Conservation (phyloP, 2,329 filamentous ascomycete species). For the Zelopaecilomyces penicillatus region DNA sequence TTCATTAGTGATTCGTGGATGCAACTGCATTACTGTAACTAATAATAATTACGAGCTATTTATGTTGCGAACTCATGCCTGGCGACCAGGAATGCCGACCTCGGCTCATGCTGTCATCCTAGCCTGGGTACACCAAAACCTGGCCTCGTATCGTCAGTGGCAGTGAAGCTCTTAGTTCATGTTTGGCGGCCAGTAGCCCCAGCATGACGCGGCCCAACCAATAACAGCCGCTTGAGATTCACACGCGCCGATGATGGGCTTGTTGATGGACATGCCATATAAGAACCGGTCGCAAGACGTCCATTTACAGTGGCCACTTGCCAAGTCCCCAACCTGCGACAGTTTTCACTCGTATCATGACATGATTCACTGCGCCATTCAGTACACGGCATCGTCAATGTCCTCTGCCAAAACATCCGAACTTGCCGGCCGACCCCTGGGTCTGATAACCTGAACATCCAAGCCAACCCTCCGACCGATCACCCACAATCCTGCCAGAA, state of each 20-base stretch:
- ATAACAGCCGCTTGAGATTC: slow-evolving; percentile 2
- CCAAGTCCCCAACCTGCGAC: too few species aligned
- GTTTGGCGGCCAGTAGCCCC: too few species aligned
- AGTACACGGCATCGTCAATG: slow-evolving; percentile 1
- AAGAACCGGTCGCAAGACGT: too few species aligned
- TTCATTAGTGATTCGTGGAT: too few species aligned
- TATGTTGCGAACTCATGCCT: too few species aligned
- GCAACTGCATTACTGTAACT: too few species aligned
- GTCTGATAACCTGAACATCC: neutral
- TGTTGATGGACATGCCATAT: neutral
- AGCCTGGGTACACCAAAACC: too few species aligned
- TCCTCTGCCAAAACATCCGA: neutral
- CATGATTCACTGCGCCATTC: slow-evolving; percentile 2
- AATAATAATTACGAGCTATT: too few species aligned
- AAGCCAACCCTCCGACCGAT: neutral
- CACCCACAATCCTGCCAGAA: neutral
- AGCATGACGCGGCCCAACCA: slow-evolving; percentile 11
- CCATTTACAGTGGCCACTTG: too few species aligned
- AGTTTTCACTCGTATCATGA: neutral
- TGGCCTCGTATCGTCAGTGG: neutral
- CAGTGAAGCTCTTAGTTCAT: neutral
- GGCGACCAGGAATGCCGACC: too few species aligned
- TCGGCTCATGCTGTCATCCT: too few species aligned
- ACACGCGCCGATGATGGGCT: neutral
- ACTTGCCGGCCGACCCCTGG: neutral